These are phyloP conservation scores for Cytospora piceicola DNA, from an alignment of 2,329 filamentous ascomycete species.

Conservation along the genomic window DNA sequence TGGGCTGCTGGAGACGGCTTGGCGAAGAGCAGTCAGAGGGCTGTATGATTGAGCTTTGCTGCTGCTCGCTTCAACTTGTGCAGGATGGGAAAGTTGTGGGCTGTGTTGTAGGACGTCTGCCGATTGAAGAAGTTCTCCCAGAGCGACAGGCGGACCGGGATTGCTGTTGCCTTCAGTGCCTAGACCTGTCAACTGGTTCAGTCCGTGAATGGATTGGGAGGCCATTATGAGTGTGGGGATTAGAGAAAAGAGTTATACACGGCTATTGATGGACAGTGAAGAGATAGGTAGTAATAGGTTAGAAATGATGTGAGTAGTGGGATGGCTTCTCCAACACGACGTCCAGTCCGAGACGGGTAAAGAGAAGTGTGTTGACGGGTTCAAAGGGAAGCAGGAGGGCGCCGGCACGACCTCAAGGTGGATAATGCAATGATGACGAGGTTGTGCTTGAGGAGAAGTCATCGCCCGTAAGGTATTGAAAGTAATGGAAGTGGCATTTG, in stretches of 20 bases:
- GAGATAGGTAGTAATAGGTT: conserved; percentile 5
- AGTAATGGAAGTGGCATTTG: neutral
- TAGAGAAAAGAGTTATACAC: neutral
- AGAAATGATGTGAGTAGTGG: neutral
- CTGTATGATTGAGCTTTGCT: neutral
- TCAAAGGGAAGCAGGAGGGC: neutral
- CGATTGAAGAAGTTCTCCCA: neutral
- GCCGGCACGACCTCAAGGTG: neutral
- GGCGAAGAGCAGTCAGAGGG: neutral
- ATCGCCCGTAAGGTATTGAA: neutral
- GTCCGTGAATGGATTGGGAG: neutral
- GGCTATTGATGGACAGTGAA: conserved; percentile 2
- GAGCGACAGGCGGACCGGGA: conserved; percentile 3
- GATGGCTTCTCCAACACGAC: neutral
- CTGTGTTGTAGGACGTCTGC: neutral
- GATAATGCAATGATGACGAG: conserved; percentile 11
- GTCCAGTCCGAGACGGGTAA: neutral
- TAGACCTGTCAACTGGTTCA: neutral
- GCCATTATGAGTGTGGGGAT: neutral
- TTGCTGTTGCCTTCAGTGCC: neutral
- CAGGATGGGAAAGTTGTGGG: neutral
- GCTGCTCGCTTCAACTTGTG: neutral
- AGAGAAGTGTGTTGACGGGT: neutral
- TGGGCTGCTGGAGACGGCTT: neutral
- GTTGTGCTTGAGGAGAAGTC: neutral